These are phyloP conservation scores for Neofusicoccum sp. DNA, from an alignment of 2,329 filamentous ascomycete genomes.

Conservation along the genomic window DNA sequence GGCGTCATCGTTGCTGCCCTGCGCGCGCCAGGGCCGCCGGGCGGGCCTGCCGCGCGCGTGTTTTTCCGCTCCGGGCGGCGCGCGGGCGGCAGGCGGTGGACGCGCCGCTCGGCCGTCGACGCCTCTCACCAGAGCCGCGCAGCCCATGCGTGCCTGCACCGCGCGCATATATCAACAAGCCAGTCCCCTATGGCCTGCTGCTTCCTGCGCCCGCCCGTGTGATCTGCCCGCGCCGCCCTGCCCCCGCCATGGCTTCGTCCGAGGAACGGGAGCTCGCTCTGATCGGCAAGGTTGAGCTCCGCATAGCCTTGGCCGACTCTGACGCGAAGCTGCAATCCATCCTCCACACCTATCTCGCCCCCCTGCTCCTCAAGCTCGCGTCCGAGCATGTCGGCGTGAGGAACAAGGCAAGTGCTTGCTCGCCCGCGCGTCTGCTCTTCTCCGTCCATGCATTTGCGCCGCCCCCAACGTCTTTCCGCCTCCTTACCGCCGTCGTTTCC, in stretches of 20 bases:
- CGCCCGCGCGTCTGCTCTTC: background rate
- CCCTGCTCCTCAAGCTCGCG: constrained; percentile 79
- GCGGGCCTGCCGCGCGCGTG: background rate
- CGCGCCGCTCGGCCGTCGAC: background rate
- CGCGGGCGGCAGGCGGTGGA: background rate
- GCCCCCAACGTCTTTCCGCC: background rate
- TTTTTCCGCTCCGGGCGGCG: constrained; percentile 7
- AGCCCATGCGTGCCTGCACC: constrained; percentile 10
- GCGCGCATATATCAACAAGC: background rate
- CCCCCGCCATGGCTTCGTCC: constrained; percentile 34
- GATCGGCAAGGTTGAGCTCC: constrained; percentile 80
- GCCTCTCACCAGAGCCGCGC: constrained; percentile 13
- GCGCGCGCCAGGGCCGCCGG: background rate
- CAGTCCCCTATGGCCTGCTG: constrained; percentile 3
- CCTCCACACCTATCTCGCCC: constrained; percentile 74
- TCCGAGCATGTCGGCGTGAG: constrained; percentile 79
- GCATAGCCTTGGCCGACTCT: constrained; percentile 77
- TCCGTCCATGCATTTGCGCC: background rate
- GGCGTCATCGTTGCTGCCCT: background rate
- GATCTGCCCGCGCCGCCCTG: constrained; percentile 2
- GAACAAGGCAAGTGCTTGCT: constrained; percentile 58
- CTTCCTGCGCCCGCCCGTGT: constrained; percentile 7
- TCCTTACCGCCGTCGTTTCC: background rate
- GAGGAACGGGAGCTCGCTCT: constrained; percentile 77
- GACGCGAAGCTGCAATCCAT: constrained; percentile 79